Evolutionary conservation across 371 early-diverging fungal species (phyloP), one percentile per base, ranked within the genome.

Genomic region (Amoeboradix gromovi): DNA sequence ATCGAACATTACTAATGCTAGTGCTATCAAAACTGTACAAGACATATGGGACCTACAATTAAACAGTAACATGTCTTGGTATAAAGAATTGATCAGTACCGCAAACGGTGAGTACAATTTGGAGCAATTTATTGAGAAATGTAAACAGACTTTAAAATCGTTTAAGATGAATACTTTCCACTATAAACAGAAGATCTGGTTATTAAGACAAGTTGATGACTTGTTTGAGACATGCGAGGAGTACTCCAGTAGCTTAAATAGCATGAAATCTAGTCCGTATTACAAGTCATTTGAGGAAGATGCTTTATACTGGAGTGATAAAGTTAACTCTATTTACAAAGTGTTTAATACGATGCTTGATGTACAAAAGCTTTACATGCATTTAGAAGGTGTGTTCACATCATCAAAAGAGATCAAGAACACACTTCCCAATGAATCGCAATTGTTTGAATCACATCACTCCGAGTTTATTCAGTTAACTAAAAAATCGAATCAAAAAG

Each of bases 41-140:
- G 29, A 89, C 68, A 77, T 97, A 69, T 97, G 94, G 94, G 90
- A 91, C 74, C 80, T 90, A 69, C 91, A 93, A 74, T 78, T 97
- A 70, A 80, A 80, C 70, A 85, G 87, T 70, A 88, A 92, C 74
- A 95, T 94, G 75, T 74, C 80, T 32, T 74, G 79, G 1, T 80
- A 94, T 29, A 84, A 85, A 65, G 94, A 94, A 30, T 86, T 94
- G 29, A 85, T 96, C 66, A 78, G 84, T 22, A 85, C 85, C 66
- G 97, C 98, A 1, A 91, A 93, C 76, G 98, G 98, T 74, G 98
- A 98, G 80, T 92, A 96, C 93, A 97, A 92, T 0, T 78, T 98
- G 48, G 98, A 98, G 76, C 92, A 92, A 76, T 98, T 91, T 81
- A 81, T 98, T 80, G 86, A 86, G 71, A 89, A 91, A 76, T 85